Percentiles rank a stretch among this genome's conserved stretches.
phyloP scores from a whole-genome alignment of 306 rosid species.

The Rosa multiflora region DNA sequence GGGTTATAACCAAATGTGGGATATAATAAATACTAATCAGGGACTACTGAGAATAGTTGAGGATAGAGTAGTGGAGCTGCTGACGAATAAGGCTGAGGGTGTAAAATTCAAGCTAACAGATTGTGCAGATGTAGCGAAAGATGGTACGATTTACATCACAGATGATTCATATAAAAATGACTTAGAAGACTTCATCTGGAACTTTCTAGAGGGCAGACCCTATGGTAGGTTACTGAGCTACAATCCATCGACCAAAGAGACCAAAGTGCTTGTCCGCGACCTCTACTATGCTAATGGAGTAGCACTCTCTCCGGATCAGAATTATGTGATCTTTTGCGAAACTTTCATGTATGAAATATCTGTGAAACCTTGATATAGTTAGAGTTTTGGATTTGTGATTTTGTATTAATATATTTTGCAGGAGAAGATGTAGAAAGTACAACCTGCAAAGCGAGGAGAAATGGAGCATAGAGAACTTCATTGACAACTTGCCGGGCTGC shows the following conservation, averaged over 20 bases:
- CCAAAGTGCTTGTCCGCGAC: slow-evolving; percentile 40
- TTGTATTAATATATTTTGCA: slow-evolving; percentile 11
- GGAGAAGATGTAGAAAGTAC: slow-evolving; percentile 60
- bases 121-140: slow-evolving; percentile 48
- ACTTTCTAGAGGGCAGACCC: slow-evolving; percentile 52
- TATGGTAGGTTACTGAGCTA: slow-evolving; percentile 62
- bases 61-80: too few species aligned
- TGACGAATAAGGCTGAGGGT: too few species aligned
- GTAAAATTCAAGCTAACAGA: too few species aligned
- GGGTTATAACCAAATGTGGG: too few species aligned
- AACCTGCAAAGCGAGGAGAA: slow-evolving; percentile 45
- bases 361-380: background rate
- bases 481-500: slow-evolving; percentile 46
- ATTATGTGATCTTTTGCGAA: slow-evolving; percentile 56
- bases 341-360: slow-evolving; percentile 36
- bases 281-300: slow-evolving; percentile 70
- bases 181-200: slow-evolving; percentile 19
- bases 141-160: slow-evolving; percentile 62
- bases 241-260: slow-evolving; percentile 44
- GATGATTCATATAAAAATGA: slow-evolving; percentile 57
- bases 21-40: too few species aligned
- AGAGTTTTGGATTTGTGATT: background rate
- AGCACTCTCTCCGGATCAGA: slow-evolving; percentile 58
- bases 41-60: too few species aligned
- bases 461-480: slow-evolving; percentile 50